Conservation (phyloP, 345 rosid species). For the Lepidium africanum region DNA sequence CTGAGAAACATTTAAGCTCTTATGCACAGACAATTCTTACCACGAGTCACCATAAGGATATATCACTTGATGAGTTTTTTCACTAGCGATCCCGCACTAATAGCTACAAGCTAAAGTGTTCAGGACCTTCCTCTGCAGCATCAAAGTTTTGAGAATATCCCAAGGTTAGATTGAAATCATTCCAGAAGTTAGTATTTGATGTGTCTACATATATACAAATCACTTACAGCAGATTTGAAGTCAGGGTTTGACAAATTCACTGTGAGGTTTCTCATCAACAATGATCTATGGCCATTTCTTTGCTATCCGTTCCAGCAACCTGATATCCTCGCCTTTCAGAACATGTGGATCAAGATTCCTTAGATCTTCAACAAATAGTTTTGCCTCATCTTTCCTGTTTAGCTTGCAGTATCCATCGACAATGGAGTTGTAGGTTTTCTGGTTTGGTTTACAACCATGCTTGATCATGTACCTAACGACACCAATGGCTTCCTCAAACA, state of each 20-base stretch:
- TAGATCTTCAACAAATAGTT: conserved; percentile 45
- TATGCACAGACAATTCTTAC: conserved; percentile 1
- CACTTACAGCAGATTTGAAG: conserved; percentile 81
- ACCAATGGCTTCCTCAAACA: conserved; percentile 72
- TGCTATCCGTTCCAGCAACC: conserved; percentile 53
- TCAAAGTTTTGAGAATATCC: conserved; percentile 28
- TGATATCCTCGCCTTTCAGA: conserved; percentile 43
- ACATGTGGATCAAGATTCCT: conserved; percentile 56
- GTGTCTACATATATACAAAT: background rate
- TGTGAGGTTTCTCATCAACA: conserved; percentile 83
- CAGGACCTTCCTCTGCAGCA: conserved; percentile 43
- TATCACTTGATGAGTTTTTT: conserved; percentile 30
- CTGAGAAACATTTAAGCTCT: background rate
- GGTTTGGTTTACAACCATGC: conserved; percentile 64
- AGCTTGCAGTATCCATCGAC: conserved; percentile 84
- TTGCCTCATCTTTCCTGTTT: conserved; percentile 55
- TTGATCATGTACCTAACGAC: conserved; percentile 77
- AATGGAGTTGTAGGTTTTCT: conserved; percentile 72
- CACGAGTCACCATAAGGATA: conserved; percentile 24
- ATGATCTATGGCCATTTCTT: conserved; percentile 46
- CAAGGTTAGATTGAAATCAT: conserved; percentile 16
- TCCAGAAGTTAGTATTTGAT: background rate
- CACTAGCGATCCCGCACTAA: conserved; percentile 28
- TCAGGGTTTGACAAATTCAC: conserved; percentile 72
- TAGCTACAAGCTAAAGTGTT: conserved; percentile 37